A percentile compares a stretch with the other conserved stretches of the same genome.
phyloP scores from a whole-genome alignment of 2,329 filamentous ascomycete genomes.

The Orbilia blumenaviensis region DNA sequence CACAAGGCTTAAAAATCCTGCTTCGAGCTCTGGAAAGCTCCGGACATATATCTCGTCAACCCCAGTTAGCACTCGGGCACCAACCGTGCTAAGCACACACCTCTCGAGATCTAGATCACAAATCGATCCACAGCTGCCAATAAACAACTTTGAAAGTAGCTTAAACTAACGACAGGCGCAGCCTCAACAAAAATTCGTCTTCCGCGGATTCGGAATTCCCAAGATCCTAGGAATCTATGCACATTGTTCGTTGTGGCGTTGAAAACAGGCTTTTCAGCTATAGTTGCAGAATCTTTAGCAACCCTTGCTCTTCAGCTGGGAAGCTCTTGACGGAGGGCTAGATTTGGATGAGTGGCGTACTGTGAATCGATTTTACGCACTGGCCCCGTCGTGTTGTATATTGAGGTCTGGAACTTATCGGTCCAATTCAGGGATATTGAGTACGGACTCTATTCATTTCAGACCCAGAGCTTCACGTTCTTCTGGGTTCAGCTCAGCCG shows the following conservation, averaged over 20 bases:
- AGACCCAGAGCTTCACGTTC: not conserved
- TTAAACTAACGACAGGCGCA: conserved; percentile 8
- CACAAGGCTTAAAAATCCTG: not conserved
- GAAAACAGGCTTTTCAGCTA: not conserved
- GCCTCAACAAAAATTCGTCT: conserved; percentile 9
- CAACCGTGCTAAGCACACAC: not conserved
- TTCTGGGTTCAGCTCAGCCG: too few relatives aligned
- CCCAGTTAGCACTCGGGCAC: not conserved
- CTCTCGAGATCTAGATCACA: not conserved
- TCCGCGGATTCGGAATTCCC: not conserved
- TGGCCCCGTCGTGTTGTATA: conserved; percentile 14
- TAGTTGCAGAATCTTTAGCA: not conserved
- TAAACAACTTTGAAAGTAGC: conserved; percentile 12
- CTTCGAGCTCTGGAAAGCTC: not conserved
- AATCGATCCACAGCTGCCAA: not conserved
- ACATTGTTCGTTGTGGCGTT: not conserved
- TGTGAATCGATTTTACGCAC: not conserved
- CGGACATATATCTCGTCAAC: not conserved
- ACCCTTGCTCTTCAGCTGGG: not conserved
- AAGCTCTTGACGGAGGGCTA: not conserved
- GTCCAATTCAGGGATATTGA: not conserved
- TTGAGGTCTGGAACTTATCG: not conserved
- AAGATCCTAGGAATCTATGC: not conserved
- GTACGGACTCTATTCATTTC: not conserved
- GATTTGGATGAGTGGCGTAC: conserved; percentile 2